Evolutionary conservation across 108 stramenopile genomes (phyloP), one percentile per base, ranked within the genome.

Genomic region (Skeletonema grethae): DNA sequence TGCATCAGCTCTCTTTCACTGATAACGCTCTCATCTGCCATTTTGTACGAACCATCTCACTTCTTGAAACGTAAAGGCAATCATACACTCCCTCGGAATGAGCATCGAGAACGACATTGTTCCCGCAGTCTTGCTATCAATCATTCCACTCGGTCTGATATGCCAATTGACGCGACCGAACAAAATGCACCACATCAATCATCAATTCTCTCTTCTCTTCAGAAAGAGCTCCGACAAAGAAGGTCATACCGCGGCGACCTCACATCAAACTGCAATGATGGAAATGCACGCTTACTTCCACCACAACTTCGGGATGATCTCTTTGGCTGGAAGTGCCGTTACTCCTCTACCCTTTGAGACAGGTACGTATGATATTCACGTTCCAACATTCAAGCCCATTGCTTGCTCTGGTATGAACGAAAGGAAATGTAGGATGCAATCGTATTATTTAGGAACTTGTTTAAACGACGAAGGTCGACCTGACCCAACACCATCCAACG

Each of bases 381-480:
- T 70, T 25, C 34, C 30, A 35, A 80, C 50, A 32, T 75, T 68
- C 67, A 70, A 70, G 69, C 74, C 74, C 8, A 70, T 70, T 2
- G 73, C 74, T 24, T 53, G 31, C 38, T 32, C 68, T 7, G 24
- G 34, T 12, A 45, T 58, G 3, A 48, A 61, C 11, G 74, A 38
- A 36, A 53, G 41, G 7, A 67, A 60, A 46, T 43, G 61, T 48
- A 63, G 53, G 29, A 41, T 75, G 46, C 74, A 80, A 5, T 57
- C 63, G 13, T 80, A 69, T 32, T 80, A 75, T 46, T 43, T 80
- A 9, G 76, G 76, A 11, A 43, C 74, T 59, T 64, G 72, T 35
- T 38, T 75, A 25, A 72, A 61, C 30, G 73, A 61, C 30, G 73
- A 74, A 53, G 73, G 68, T 45, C 24, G 15, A 45, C 65, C 58